Conservation (phyloP, 2,329 filamentous ascomycete species). For the Sporothrix globosa region DNA sequence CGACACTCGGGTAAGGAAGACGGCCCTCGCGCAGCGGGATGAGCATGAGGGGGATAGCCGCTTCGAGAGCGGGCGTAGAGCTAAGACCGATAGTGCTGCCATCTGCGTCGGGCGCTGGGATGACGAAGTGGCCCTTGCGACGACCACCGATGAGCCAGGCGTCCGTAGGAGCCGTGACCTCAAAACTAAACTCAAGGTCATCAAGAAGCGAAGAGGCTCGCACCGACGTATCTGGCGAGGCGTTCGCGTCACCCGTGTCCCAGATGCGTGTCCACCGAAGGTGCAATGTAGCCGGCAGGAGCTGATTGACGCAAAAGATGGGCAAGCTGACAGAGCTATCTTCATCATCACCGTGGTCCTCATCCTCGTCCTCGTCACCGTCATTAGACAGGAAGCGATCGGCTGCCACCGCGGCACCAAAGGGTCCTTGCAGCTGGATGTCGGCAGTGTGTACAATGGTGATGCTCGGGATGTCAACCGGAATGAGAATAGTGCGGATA, state of each 20-base stretch:
- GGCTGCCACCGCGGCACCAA: slow-evolving; percentile 40
- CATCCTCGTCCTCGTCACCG: neutral
- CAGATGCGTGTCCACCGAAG: slow-evolving; percentile 66
- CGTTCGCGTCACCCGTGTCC: slow-evolving; percentile 53
- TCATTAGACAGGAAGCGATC: slow-evolving; percentile 36
- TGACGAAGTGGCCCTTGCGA: slow-evolving; percentile 75
- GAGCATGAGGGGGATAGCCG: slow-evolving; percentile 70
- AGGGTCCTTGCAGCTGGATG: slow-evolving; percentile 55
- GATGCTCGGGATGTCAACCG: slow-evolving; percentile 84
- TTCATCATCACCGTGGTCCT: neutral
- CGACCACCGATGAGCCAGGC: slow-evolving; percentile 85
- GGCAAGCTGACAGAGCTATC: slow-evolving; percentile 34
- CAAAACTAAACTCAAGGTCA: slow-evolving; percentile 78
- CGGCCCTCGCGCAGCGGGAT: slow-evolving; percentile 79
- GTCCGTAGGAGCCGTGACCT: slow-evolving; percentile 73
- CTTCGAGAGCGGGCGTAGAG: slow-evolving; percentile 54
- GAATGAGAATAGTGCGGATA: slow-evolving; percentile 73
- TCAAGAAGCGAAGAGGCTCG: neutral
- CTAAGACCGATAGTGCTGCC: slow-evolving; percentile 37
- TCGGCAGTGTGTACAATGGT: slow-evolving; percentile 81
- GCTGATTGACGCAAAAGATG: slow-evolving; percentile 64
- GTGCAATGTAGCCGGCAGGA: slow-evolving; percentile 64
- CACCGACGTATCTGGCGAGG: slow-evolving; percentile 25
- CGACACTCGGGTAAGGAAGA: slow-evolving; percentile 75
- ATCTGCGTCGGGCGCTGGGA: slow-evolving; percentile 46